Evolutionary conservation across 2,329 filamentous ascomycete genomes (phyloP), one percentile per base, ranked within the genome.

Genomic region (Bimuria novae-zelandiae): DNA sequence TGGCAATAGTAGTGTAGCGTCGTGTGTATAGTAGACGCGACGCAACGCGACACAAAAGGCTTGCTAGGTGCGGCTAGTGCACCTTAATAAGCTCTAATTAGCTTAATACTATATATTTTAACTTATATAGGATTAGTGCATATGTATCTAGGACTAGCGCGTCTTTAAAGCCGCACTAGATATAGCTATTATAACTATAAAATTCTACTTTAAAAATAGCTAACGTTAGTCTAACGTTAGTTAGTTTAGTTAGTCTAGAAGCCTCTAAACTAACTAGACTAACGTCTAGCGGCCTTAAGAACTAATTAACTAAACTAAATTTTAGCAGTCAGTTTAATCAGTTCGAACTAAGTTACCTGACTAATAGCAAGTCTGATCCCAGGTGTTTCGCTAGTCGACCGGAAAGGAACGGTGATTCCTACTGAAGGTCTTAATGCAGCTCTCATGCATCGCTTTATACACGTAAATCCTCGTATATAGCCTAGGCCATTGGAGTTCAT

Each of bases 401-500:
- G 8, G 10, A n/a, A 30, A 8, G 46, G 46, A 3, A 41, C 23
- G 11, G 8, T 33, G 11, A 16, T 32, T 22, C 46, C 52, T n/a
- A 60, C 50, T 6, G 48, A 55, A 23, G 49, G 44, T 6, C 25
- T 48, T 21, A 41, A 43, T 17, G 33, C 44, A 2, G 36, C 22
- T 5, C 17, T 52, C 29, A 43, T 55, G n/a, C 53, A 57, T 16
- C 33, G 30, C 11, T 33, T 40, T 25, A 23, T 60, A 1, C 54
- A 56, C 22, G 36, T 30, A 7, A 55, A 60, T 45, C 35, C 51
- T 3, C 35, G 42, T 11, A 41, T 52, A 8, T 63, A 48, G 51
- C 48, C 43, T 2, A 32, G 51, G 3, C 42, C 57, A 4, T 14
- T 52, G 8, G 51, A 50, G 1, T 66, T 64, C 32, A 17, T 59